Percentiles rank a stretch among this genome's conserved stretches.
These are phyloP conservation scores for Dichotomocladium elegans DNA, from an alignment of 371 early-diverging fungal genomes.

Conservation along the genomic window DNA sequence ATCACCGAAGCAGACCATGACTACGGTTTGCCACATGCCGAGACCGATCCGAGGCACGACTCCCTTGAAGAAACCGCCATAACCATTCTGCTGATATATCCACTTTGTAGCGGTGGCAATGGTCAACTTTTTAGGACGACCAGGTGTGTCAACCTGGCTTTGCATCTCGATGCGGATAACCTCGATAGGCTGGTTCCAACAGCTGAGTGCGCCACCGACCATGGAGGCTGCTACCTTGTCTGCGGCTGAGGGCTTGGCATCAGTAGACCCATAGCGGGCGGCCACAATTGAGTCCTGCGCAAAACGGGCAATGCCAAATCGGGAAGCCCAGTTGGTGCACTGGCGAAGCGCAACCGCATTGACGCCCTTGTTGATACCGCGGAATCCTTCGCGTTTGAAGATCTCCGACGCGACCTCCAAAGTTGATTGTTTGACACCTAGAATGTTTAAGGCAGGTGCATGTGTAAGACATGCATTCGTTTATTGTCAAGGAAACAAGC, in stretches of 20 bases:
- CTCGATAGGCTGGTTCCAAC: conserved; percentile 98
- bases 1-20: conserved; percentile 95
- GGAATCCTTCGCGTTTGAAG: conserved; percentile 87
- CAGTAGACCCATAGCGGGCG: conserved; percentile 43
- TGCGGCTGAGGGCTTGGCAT: conserved; percentile 38
- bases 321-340: conserved; percentile 96
- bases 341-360: conserved; percentile 91
- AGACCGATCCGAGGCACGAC: conserved; percentile 88
- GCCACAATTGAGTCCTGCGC: conserved; percentile 74
- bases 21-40: conserved; percentile 92
- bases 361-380: conserved; percentile 94
- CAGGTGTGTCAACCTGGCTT: conserved; percentile 77
- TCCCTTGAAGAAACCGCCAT: conserved; percentile 91
- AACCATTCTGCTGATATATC: conserved; percentile 87
- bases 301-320: conserved; percentile 87
- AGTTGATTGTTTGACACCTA: conserved; percentile 67
- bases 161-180: conserved; percentile 97
- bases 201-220: conserved; percentile 85
- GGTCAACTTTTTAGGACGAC: conserved; percentile 84
- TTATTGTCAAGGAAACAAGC: neutral
- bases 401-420: conserved; percentile 84
- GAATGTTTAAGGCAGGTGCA: no score
- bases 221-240: conserved; percentile 79
- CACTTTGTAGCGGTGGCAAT: conserved; percentile 78
- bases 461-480: neutral